Conservation (phyloP, 108 stramenopile species). For the Conticribra guillardii region DNA sequence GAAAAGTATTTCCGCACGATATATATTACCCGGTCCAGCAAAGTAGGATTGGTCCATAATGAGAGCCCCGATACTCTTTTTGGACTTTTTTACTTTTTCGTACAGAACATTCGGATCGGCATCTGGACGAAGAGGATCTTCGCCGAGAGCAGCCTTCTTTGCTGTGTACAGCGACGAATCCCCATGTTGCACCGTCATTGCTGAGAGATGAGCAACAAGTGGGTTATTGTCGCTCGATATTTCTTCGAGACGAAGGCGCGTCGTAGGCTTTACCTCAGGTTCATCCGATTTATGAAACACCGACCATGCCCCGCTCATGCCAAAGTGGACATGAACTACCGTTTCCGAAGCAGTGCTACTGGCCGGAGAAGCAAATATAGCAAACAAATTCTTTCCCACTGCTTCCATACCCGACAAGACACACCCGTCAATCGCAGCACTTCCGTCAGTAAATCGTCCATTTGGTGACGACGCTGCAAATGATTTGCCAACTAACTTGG, state of each 20-base stretch:
- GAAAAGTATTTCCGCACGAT: conserved; percentile 81
- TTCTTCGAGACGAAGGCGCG: conserved; percentile 63
- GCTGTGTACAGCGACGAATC: conserved; percentile 48
- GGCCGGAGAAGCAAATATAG: conserved; percentile 53
- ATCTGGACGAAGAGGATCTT: conserved; percentile 75
- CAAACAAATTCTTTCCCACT: conserved; percentile 82
- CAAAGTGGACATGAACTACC: conserved; percentile 67
- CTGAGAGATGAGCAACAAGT: conserved; percentile 65
- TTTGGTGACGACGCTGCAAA: conserved; percentile 68
- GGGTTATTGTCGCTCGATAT: neutral
- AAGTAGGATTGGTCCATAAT: conserved; percentile 83
- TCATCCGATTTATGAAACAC: conserved; percentile 52
- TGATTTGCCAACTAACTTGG: conserved; percentile 58
- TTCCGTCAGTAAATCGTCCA: conserved; percentile 67
- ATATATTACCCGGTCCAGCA: conserved; percentile 78
- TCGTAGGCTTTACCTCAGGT: conserved; percentile 63
- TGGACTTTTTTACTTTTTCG: conserved; percentile 53
- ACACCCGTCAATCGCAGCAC: conserved; percentile 57
- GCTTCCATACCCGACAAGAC: conserved; percentile 68
- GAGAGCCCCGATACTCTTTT: conserved; percentile 66
- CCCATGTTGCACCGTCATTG: conserved; percentile 79
- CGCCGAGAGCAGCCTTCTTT: conserved; percentile 62
- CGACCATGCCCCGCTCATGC: conserved; percentile 75
- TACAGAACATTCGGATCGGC: conserved; percentile 64
- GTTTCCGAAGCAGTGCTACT: conserved; percentile 4